Evolutionary conservation across 177 flowering plant species (phyloP), one percentile per base, ranked within the genome.

Genomic region (Telopea speciosissima): DNA sequence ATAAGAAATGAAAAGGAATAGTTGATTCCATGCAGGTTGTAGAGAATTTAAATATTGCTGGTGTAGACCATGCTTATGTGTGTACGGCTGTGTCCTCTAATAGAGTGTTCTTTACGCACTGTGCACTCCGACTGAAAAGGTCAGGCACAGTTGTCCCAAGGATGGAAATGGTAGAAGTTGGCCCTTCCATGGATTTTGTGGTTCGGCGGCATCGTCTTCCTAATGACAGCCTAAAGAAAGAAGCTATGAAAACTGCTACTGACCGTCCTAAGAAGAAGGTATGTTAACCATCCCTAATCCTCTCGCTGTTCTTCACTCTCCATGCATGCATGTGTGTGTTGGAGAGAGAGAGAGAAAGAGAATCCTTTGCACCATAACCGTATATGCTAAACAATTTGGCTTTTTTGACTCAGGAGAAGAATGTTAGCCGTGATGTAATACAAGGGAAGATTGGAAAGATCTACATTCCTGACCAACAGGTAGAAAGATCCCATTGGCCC

Each of bases 101-200:
- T 61, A 84, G 63, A 70, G 90, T 93, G 19, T 80, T 85, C 64
- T 79, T 93, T 26, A 87, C 89, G 45, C 99, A 92, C 69, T 94
- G 92, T 85, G 97, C 94, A 3, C 25, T 94, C 72, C 80, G 85
- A 26, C 79, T 94, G n/a, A 94, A 90, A 77, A 89, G 83, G 78
- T 94, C 99, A 10, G 97, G 97, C 63, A 82, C 97, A 22, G 63
- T 85, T 59, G 88, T 94, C 8, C 99, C 97, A 19, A 85, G 86
- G 76, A 89, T 90, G 81, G 97, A 94, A 75, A 81, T 94, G 31
- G 91, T 89, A 21, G 97, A 94, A 79, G 88, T 94, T 65, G 99
- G 99, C 22, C 99, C 99, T 3, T 92, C 97, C 65, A 90, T 94
- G 97, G 97, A 94, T 73, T 81, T 94, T 71, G 89, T 90, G 9